Conservation (phyloP, 768 basidiomycete genomes). For the Panus rudis region DNA sequence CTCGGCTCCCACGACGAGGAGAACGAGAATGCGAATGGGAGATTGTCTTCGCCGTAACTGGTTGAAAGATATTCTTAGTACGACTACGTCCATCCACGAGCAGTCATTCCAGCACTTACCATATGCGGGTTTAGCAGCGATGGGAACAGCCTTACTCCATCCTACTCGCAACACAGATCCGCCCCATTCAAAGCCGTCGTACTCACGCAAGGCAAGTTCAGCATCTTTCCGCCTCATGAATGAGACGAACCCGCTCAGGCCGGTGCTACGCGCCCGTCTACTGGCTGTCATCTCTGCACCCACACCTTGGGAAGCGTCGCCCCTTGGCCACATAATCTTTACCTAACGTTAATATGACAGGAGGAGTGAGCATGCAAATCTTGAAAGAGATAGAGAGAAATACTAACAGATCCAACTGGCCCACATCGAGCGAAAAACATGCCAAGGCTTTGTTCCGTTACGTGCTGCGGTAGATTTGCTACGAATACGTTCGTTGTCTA, state of each 20-base stretch:
- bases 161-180: constrained; percentile 82
- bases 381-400: background rate
- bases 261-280: constrained; percentile 62
- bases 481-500: constrained; percentile 96
- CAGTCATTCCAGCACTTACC: constrained; percentile 37
- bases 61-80: background rate
- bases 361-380: constrained; percentile 3
- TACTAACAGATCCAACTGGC: constrained; percentile 82
- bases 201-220: constrained; percentile 78
- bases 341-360: constrained; percentile 46
- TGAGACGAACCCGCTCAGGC: constrained; percentile 92
- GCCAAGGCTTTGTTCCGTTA: constrained; percentile 82
- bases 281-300: constrained; percentile 72
- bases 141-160: constrained; percentile 95
- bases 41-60: constrained; percentile 9
- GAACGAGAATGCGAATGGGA: constrained; percentile 26
- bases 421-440: constrained; percentile 88
- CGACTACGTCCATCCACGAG: background rate
- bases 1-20: constrained; percentile 28
- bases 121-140: constrained; percentile 74
- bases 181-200: constrained; percentile 94
- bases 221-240: constrained; percentile 94
- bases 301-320: constrained; percentile 59
- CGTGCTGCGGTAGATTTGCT: constrained; percentile 82
- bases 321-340: constrained; percentile 98